Evolutionary conservation across 805 yeast species (phyloP).

Genomic region (Saccharomycopsis sp.): DNA sequence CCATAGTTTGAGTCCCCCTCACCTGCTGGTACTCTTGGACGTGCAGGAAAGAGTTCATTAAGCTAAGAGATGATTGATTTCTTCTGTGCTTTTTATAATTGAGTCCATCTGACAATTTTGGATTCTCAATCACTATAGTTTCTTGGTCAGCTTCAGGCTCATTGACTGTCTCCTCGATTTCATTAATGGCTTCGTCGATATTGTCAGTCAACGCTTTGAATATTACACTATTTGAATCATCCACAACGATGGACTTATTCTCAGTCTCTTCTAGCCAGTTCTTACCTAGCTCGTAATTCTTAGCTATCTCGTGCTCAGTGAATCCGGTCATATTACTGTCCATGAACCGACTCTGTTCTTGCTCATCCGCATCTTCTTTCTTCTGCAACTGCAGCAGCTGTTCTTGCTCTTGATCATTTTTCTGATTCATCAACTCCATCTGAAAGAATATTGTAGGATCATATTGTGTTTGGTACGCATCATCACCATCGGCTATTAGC

Average conservation of each 20-base stretch:
- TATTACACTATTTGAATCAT: not conserved
- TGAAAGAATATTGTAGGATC: slow-evolving; percentile 26
- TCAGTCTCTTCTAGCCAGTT: not conserved
- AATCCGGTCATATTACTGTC: slow-evolving; percentile 1
- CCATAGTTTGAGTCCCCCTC: not conserved
- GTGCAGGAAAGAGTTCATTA: slow-evolving; percentile 13
- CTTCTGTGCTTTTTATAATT: slow-evolving; percentile 16
- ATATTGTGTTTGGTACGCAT: slow-evolving; percentile 27
- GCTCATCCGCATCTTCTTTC: slow-evolving; percentile 24
- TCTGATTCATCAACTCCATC: slow-evolving; percentile 9
- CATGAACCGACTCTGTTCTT: not conserved
- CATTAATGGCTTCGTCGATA: not conserved
- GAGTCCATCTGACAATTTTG: not conserved
- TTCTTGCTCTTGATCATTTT: not conserved
- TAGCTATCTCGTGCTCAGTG: slow-evolving; percentile 1
- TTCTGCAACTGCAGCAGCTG: slow-evolving; percentile 22
- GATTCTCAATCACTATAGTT: not conserved
- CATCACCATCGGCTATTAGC: slow-evolving; percentile 20
- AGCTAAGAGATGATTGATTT: slow-evolving; percentile 17
- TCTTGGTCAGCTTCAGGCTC: not conserved
- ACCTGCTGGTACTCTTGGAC: slow-evolving; percentile 14
- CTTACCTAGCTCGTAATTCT: not conserved
- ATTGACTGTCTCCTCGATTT: not conserved
- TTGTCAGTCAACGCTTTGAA: not conserved
- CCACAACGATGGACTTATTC: not conserved